Conservation (phyloP, 345 rosid genomes). For the Corymbia maculata region DNA sequence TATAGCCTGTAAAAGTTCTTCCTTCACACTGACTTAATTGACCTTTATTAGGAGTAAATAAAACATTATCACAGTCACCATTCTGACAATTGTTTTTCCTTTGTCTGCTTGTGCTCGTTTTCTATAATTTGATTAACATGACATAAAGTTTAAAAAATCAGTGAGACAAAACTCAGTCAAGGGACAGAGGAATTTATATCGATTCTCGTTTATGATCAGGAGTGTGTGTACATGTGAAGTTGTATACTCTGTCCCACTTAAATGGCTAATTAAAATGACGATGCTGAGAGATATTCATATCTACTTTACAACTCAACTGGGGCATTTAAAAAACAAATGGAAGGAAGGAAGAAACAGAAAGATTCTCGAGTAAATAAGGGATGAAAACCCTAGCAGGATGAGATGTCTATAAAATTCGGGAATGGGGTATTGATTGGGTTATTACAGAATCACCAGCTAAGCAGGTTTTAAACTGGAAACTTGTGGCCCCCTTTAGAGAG, state of each 20-base stretch:
- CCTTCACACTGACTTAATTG: neutral
- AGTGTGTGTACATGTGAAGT: neutral
- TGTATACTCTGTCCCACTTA: neutral
- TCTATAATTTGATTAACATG: neutral
- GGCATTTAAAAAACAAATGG: neutral
- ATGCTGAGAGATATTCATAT: neutral
- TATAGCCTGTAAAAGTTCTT: neutral
- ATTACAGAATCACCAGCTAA: neutral
- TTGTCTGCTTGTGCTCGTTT: neutral
- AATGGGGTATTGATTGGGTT: neutral
- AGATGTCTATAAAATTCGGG: neutral
- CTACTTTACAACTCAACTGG: neutral
- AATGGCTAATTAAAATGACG: neutral
- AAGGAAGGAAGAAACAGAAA: neutral
- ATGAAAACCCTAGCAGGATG: neutral
- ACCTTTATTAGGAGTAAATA: neutral
- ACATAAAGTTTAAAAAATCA: neutral
- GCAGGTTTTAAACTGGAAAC: neutral
- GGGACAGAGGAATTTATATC: neutral
- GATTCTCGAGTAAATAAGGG: neutral
- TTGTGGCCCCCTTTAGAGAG: neutral
- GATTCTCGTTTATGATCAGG: neutral
- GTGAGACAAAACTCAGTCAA: neutral
- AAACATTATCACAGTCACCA: neutral
- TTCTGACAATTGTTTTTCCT: neutral